Percentiles rank a stretch among this genome's conserved stretches.
Evolutionary conservation across 805 yeast species (phyloP).

Genomic region (Ogataea pilisensis): DNA sequence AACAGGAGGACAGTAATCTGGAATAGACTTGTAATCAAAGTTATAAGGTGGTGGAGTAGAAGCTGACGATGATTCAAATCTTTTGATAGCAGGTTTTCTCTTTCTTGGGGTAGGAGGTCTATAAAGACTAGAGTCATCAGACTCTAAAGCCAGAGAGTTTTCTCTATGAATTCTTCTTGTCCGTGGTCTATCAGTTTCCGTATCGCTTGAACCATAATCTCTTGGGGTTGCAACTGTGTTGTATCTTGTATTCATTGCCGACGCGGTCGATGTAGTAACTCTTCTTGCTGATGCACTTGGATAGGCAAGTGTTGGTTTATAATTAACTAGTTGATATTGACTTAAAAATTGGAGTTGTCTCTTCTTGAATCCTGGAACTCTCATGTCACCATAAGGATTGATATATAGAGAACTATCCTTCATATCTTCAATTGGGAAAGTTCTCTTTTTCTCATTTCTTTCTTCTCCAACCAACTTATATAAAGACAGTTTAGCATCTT

Average conservation of each 20-base stretch:
- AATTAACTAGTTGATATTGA: slow-evolving; percentile 40
- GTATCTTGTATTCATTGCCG: slow-evolving; percentile 19
- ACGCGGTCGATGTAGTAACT: slow-evolving; percentile 9
- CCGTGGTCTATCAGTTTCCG: slow-evolving; percentile 49
- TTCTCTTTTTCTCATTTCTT: slow-evolving; percentile 11
- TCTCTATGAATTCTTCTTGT: slow-evolving; percentile 54
- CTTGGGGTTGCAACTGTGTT: slow-evolving; percentile 27
- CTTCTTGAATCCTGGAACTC: slow-evolving; percentile 40
- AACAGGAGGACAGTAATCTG: slow-evolving; percentile 78
- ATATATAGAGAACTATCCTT: slow-evolving; percentile 42
- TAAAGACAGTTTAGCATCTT: slow-evolving; percentile 2
- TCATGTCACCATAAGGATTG: slow-evolving; percentile 47
- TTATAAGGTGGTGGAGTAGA: slow-evolving; percentile 46
- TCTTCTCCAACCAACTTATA: no score
- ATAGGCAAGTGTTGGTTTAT: slow-evolving; percentile 9
- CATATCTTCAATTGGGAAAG: slow-evolving; percentile 47
- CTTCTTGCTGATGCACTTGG: slow-evolving; percentile 2
- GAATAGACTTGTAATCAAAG: slow-evolving; percentile 63
- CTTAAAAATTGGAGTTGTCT: slow-evolving; percentile 49
- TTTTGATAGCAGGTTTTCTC: slow-evolving; percentile 30
- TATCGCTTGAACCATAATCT: slow-evolving; percentile 28
- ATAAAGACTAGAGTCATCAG: slow-evolving; percentile 27
- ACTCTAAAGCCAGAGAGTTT: slow-evolving; percentile 28
- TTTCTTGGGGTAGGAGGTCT: slow-evolving; percentile 34
- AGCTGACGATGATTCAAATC: slow-evolving; percentile 19